phyloP scores from a whole-genome alignment of 2,329 filamentous ascomycete genomes.

The Phyllosticta ampelicida region DNA sequence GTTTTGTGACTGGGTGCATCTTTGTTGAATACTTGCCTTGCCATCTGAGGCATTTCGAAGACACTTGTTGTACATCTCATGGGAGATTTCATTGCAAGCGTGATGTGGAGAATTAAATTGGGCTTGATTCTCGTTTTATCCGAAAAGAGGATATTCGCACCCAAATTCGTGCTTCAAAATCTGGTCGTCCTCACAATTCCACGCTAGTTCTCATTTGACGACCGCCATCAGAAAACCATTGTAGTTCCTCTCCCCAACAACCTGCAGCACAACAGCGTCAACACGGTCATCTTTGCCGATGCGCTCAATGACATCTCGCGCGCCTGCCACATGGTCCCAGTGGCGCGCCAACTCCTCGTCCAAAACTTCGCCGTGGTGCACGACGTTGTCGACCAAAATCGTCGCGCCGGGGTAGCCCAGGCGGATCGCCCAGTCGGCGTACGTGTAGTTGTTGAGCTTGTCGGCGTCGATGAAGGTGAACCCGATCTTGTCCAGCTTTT shows the following conservation, averaged over 20 bases:
- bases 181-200: too few species aligned
- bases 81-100: too few species aligned
- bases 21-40: too few species aligned
- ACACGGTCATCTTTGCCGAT: slow-evolving; percentile 33
- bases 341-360: slow-evolving; percentile 15
- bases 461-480: slow-evolving; percentile 46
- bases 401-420: slow-evolving; percentile 31
- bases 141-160: too few species aligned
- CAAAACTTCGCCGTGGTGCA: slow-evolving; percentile 30
- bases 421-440: slow-evolving; percentile 35
- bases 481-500: slow-evolving; percentile 33
- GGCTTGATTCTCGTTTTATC: too few species aligned
- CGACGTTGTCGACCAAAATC: slow-evolving; percentile 43
- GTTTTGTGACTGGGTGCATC: too few species aligned
- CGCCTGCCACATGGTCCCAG: slow-evolving; percentile 22
- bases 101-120: too few species aligned
- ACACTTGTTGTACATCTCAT: too few species aligned
- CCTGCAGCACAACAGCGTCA: slow-evolving; percentile 35
- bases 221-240: slow-evolving; percentile 36
- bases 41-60: too few species aligned
- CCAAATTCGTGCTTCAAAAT: too few species aligned
- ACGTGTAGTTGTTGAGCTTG: slow-evolving; percentile 39
- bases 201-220: slow-evolving; percentile 30
- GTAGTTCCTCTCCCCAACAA: slow-evolving; percentile 37
- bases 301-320: slow-evolving; percentile 31